Evolutionary conservation across 2,329 filamentous ascomycete species (phyloP), one percentile per base, ranked within the genome.

Genomic region (Colletotrichum sp.): DNA sequence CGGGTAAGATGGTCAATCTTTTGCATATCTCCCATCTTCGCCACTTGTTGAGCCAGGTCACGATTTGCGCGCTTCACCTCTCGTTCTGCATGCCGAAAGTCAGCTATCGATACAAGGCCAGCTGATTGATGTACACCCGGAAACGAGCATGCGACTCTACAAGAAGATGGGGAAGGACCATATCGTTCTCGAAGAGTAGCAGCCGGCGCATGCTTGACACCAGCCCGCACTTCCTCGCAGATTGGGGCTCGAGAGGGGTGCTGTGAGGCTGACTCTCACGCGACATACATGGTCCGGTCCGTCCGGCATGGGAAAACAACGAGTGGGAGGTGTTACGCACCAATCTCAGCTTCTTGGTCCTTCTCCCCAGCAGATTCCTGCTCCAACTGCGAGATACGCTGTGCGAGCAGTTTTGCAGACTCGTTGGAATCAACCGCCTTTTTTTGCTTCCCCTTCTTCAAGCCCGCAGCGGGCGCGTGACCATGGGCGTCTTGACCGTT

Each of bases 301-400:
- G 32, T 44, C 74, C 65, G 70, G 74, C 39, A 65, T 26, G 34
- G n/a, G 57, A 66, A 39, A 74, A 69, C 34, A 59, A 65, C 63
- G 64, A 60, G 72, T 69, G 74, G 71, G 71, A 69, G 70, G 65
- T 72, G 59, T 39, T 65, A 76, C 75, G 83, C 88, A 98, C 96
- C 95, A 84, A 99, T 98, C 88, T 99, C 97, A 77, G 94, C 92
- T 86, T 98, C 96, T 86, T 98, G 95, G 80, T 98, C 96, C 85
- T 98, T 98, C 84, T 98, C 96, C 76, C 95, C 95, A 13, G 96
- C 96, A 66, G 94, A 95, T 89, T 98, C 96, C 78, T 95, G 94
- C 85, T 99, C 97, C 75, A 99, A 89, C 87, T 99, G 97, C 26
- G 96, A 96, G 83, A 99, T 98, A 83, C 98, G 95, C 77, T 96